Evolutionary conservation across 2,329 filamentous ascomycete genomes (phyloP).

Genomic region (Chalaropsis thielavioides): DNA sequence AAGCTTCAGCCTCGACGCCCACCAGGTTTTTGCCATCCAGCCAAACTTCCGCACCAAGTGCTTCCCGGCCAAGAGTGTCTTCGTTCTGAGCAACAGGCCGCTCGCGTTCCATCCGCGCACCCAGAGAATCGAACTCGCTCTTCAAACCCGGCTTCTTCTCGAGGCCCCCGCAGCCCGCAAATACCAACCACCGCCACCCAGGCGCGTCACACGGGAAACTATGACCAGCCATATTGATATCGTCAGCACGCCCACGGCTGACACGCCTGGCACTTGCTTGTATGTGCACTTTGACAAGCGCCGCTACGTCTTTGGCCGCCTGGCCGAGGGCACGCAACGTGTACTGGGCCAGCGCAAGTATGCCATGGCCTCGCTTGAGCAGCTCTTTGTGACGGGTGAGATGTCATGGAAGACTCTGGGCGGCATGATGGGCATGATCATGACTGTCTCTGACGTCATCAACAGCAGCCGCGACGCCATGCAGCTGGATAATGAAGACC

Average conservation of each 20-base stretch:
- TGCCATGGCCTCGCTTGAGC: constrained; percentile 48
- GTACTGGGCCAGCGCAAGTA: constrained; percentile 54
- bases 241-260: constrained; percentile 67
- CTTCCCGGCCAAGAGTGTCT: constrained; percentile 17
- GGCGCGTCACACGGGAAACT: constrained; percentile 16
- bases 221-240: constrained; percentile 69
- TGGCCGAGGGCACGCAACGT: constrained; percentile 75
- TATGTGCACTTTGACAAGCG: constrained; percentile 67
- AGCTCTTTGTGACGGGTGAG: constrained; percentile 71
- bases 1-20: constrained; percentile 6
- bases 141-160: not conserved
- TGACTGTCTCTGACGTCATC: constrained; percentile 63
- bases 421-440: constrained; percentile 69
- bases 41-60: constrained; percentile 6
- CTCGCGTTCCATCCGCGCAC: not conserved
- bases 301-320: constrained; percentile 71
- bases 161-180: not conserved
- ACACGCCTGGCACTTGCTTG: constrained; percentile 68
- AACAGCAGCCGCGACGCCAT: constrained; percentile 32
- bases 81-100: constrained; percentile 13
- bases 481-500: constrained; percentile 28
- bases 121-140: not conserved
- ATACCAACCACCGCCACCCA: not conserved
- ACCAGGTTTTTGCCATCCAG: constrained; percentile 15
- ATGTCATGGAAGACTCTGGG: constrained; percentile 64